Evolutionary conservation across 2,329 filamentous ascomycete genomes (phyloP).

Genomic region (Fusarium sp.): DNA sequence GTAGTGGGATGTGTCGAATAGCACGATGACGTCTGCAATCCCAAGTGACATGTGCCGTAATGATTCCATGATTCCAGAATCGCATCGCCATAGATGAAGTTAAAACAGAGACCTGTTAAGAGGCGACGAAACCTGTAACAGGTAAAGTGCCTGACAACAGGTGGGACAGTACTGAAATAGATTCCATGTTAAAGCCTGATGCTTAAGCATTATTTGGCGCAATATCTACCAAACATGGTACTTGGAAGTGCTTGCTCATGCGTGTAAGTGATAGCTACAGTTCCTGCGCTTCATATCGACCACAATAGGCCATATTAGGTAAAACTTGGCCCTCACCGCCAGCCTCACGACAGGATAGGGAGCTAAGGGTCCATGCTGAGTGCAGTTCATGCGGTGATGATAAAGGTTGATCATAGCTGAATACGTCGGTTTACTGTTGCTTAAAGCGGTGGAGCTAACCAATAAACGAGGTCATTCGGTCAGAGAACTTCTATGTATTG

Average conservation of each 20-base stretch:
- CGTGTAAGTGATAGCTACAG: conserved; percentile 9
- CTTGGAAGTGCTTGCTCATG: conserved; percentile 4
- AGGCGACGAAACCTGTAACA: neutral
- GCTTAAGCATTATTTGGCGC: neutral
- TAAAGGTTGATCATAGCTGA: conserved; percentile 25
- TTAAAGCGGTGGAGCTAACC: conserved; percentile 11
- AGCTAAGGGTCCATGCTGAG: conserved; percentile 14
- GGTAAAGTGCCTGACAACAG: neutral
- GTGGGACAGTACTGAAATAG: neutral
- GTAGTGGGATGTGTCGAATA: neutral
- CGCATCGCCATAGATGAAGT: neutral
- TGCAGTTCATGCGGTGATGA: conserved; percentile 20
- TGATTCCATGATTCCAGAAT: conserved; percentile 4
- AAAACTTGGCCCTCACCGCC: conserved; percentile 15
- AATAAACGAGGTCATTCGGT: conserved; percentile 13
- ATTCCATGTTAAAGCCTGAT: neutral
- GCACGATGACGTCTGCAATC: conserved; percentile 22
- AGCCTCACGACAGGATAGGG: conserved; percentile 1
- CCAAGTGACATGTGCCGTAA: conserved; percentile 2
- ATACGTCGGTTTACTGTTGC: neutral
- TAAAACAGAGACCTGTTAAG: neutral
- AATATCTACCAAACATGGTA: neutral
- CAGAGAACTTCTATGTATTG: neutral
- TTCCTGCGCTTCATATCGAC: conserved; percentile 3
- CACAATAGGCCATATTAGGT: neutral